Evolutionary conservation across 768 basidiomycete genomes (phyloP).

Genomic region (Crepidotus variabilis): DNA sequence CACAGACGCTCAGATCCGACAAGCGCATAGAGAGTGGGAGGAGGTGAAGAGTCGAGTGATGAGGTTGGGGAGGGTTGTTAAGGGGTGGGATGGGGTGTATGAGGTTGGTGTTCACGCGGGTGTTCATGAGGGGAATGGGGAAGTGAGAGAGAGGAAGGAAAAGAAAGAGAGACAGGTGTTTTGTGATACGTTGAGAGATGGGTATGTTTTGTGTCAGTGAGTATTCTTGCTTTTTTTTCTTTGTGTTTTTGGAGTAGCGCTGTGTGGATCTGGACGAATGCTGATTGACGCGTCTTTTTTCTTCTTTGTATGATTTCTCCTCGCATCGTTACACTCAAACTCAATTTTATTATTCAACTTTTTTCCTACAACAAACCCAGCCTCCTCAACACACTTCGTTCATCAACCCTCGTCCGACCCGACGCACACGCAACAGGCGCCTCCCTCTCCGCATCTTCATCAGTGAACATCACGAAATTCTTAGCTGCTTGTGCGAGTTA

Average conservation of each 20-base stretch:
- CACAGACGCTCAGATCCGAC: too few relatives aligned
- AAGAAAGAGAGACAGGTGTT: conserved; percentile 67
- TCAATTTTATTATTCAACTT: not conserved
- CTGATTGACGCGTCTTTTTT: conserved; percentile 7
- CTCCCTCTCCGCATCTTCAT: conserved; percentile 18
- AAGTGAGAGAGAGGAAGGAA: conserved; percentile 21
- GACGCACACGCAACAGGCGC: conserved; percentile 58
- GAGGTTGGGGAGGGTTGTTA: too few relatives aligned
- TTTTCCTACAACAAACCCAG: conserved; percentile 30
- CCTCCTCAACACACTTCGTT: conserved; percentile 78
- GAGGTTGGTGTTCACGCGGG: conserved; percentile 16
- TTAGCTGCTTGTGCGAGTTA: conserved; percentile 70
- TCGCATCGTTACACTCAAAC: not conserved
- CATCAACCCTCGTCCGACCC: conserved; percentile 64
- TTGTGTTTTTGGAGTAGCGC: not conserved
- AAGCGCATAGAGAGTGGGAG: too few relatives aligned
- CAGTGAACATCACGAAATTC: conserved; percentile 68
- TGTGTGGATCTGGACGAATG: too few relatives aligned
- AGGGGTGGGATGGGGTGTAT: too few relatives aligned
- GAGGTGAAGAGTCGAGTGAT: too few relatives aligned
- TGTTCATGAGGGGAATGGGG: conserved; percentile 4
- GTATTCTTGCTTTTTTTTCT: too few relatives aligned
- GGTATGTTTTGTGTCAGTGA: conserved; percentile 87
- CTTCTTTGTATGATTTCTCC: conserved; percentile 13
- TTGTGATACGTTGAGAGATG: conserved; percentile 75